Conservation (phyloP, 83 land plant species). For the Picea abies region DNA sequence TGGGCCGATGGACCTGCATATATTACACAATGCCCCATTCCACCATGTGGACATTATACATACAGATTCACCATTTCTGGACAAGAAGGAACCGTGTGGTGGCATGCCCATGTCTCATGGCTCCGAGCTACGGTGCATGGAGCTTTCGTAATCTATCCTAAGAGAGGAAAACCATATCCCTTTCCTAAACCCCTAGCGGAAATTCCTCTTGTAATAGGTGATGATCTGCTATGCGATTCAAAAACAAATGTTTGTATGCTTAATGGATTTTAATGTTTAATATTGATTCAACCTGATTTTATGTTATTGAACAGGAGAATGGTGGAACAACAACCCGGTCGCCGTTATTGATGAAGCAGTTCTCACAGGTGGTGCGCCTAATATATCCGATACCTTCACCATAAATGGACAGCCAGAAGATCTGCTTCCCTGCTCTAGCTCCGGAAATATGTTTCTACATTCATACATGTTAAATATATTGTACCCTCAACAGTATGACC, state of each 20-base stretch:
- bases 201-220: slow-evolving; percentile 10
- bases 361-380: slow-evolving; percentile 1
- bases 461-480: too few relatives aligned
- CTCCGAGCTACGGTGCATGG: slow-evolving; percentile 22
- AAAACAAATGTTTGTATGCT: neutral
- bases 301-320: slow-evolving; percentile 18
- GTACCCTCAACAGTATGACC: too few relatives aligned
- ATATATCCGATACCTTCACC: slow-evolving; percentile 14
- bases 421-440: neutral
- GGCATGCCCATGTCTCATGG: slow-evolving; percentile 24
- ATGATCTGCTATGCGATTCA: neutral
- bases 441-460: too few relatives aligned
- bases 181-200: slow-evolving; percentile 14
- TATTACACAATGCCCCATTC: slow-evolving; percentile 33
- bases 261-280: neutral
- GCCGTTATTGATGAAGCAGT: neutral
- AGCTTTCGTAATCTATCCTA: slow-evolving; percentile 18
- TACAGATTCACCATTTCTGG: slow-evolving; percentile 12
- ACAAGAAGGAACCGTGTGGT: slow-evolving; percentile 25
- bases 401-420: slow-evolving; percentile 23
- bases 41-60: slow-evolving; percentile 7
- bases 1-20: slow-evolving; percentile 33
- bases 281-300: too few relatives aligned
- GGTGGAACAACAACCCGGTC: slow-evolving; percentile 10
- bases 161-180: slow-evolving; percentile 9